Percentiles rank a stretch among this genome's conserved stretches.
phyloP scores from a whole-genome alignment of 192 early-diverging fungal species.

The Allomyces arbusculus region DNA sequence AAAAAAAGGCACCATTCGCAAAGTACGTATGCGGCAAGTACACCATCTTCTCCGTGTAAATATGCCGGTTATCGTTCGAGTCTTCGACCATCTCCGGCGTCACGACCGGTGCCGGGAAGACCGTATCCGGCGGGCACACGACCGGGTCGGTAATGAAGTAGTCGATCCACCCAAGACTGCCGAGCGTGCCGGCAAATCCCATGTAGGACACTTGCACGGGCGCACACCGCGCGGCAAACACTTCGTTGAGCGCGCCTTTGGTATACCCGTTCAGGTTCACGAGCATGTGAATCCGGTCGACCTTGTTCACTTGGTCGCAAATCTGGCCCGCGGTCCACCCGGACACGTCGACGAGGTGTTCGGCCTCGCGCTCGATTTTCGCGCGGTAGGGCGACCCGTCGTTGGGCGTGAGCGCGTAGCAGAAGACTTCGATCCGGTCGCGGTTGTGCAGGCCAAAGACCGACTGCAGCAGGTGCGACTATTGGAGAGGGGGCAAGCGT shows the following conservation, averaged over 20 bases:
- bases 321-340: slow-evolving; percentile 50
- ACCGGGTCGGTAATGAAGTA: slow-evolving; percentile 58
- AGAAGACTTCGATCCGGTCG: slow-evolving; percentile 43
- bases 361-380: slow-evolving; percentile 59
- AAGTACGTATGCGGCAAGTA: slow-evolving; percentile 88
- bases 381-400: slow-evolving; percentile 57
- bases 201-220: slow-evolving; percentile 79
- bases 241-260: slow-evolving; percentile 83
- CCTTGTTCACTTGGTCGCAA: slow-evolving; percentile 41
- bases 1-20: slow-evolving; percentile 29
- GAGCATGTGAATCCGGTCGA: slow-evolving; percentile 68
- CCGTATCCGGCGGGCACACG: slow-evolving; percentile 49
- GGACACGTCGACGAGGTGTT: slow-evolving; percentile 59
- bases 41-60: slow-evolving; percentile 72
- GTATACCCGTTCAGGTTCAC: slow-evolving; percentile 93
- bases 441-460: slow-evolving; percentile 84
- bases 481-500: too few species aligned
- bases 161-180: slow-evolving; percentile 56
- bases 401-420: slow-evolving; percentile 62
- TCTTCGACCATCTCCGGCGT: slow-evolving; percentile 10
- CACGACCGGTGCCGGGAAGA: slow-evolving; percentile 30
- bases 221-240: slow-evolving; percentile 75
- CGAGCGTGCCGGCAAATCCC: slow-evolving; percentile 86
- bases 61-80: slow-evolving; percentile 9
- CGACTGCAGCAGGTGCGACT: slow-evolving; percentile 75